Conservation (phyloP, 768 basidiomycete species). For the Lactarius hatsudake region DNA sequence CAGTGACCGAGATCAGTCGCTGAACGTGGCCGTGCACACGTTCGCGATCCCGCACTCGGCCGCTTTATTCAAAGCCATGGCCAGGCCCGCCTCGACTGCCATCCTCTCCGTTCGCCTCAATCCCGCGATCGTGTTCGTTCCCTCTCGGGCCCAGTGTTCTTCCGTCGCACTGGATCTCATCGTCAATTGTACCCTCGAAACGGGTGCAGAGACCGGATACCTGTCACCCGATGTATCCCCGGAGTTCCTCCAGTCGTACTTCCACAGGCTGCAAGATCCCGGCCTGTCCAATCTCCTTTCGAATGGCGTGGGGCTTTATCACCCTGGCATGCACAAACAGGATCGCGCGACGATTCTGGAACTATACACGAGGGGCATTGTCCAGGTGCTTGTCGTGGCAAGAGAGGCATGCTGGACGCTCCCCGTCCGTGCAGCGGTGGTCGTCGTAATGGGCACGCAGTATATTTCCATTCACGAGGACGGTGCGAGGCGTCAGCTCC, state of each 20-base stretch:
- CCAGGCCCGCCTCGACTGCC: constrained; percentile 82
- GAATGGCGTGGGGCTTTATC: constrained; percentile 86
- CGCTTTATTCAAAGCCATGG: constrained; percentile 86
- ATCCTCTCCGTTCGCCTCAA: constrained; percentile 50
- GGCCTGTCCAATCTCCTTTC: constrained; percentile 68
- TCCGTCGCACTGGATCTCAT: constrained; percentile 78
- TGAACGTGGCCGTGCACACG: constrained; percentile 63
- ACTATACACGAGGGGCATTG: constrained; percentile 74
- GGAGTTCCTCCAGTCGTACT: constrained; percentile 57
- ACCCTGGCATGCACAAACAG: constrained; percentile 60
- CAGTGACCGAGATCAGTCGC: constrained; percentile 75
- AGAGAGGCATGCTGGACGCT: constrained; percentile 85
- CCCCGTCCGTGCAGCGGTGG: constrained; percentile 77
- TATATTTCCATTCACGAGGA: constrained; percentile 54
- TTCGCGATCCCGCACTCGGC: constrained; percentile 87
- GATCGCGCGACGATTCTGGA: constrained; percentile 76
- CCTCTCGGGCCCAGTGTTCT: constrained; percentile 75
- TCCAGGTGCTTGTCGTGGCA: constrained; percentile 79
- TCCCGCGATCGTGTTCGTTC: constrained; percentile 79
- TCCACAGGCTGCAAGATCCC: constrained; percentile 57
- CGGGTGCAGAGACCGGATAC: constrained; percentile 66
- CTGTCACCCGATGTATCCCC: constrained; percentile 48
- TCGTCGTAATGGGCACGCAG: constrained; percentile 92
- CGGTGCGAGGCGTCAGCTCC: constrained; percentile 60
- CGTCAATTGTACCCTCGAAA: constrained; percentile 80